Evolutionary conservation across 164 flowering plant species (phyloP), one percentile per base, ranked within the genome.

Genomic region (Vitis rotundifolia): DNA sequence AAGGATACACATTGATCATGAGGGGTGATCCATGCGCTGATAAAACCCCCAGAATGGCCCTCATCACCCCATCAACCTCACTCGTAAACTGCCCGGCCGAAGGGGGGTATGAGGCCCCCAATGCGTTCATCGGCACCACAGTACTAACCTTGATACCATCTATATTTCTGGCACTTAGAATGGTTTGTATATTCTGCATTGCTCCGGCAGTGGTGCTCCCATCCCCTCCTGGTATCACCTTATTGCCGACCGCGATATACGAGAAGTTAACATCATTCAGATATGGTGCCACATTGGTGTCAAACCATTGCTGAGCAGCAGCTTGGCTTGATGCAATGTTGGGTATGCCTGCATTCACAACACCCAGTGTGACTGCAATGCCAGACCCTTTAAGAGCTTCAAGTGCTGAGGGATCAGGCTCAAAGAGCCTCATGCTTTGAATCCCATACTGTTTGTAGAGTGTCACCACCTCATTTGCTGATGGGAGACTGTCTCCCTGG

Each of bases 1-100:
- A 82, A 11, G 87, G 85, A 61, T 81, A 80, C 19, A 78, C 75
- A 54, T 83, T 87, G 69, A 78, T 49, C 69, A 85, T 48, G 1
- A 85, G 76, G 0, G 84, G 81, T 0, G 80, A 60, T 4, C 66
- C 37, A 1, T 61, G 58, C 8, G 13, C 37, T 1, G 76, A 66
- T 18, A 82, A 64, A 31, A 76, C 75, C 7, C n/a, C 5, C 5
- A 75, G 44, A 3, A 83, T 71, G 12, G 49, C 65, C 0, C 4
- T 44, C 76, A 80, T 58, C 22, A 1, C 37, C 1, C 14, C 7
- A 8, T 8, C 1, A 0, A 71, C 69, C 11, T 70, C 70, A 0
- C 3, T 4, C 37, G 37, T 29, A 4, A 29, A 29, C 37, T 29
- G 37, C 11, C 73, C 74, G 0, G 12, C 60, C 5, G 86, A 81